These are phyloP conservation scores for Gnomoniopsis smithogilvyi DNA, from an alignment of 2,329 filamentous ascomycete species.

Conservation along the genomic window DNA sequence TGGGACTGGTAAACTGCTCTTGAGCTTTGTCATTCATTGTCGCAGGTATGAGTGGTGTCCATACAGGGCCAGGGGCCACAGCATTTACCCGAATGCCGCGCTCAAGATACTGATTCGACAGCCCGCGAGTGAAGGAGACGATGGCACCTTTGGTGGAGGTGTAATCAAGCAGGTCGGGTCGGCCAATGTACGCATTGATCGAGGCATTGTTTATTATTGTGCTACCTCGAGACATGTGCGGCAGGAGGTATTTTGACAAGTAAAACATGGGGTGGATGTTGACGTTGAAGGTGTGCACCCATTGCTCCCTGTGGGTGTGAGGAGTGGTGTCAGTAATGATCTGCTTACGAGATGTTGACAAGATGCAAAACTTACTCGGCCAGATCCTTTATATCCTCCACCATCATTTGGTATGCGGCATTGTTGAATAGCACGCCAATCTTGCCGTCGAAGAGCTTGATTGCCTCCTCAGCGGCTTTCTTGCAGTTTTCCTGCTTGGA, in stretches of 20 bases:
- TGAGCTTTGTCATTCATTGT: conserved; percentile 70
- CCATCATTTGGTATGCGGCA: conserved; percentile 72
- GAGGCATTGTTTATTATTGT: conserved; percentile 85
- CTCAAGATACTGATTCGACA: conserved; percentile 70
- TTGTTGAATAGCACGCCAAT: conserved; percentile 78
- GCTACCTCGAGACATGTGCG: conserved; percentile 70
- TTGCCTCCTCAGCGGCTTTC: conserved; percentile 63
- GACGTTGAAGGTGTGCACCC: conserved; percentile 74
- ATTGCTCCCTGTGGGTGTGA: conserved; percentile 59
- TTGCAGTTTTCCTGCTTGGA: conserved; percentile 65
- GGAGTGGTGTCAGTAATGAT: neutral
- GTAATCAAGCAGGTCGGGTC: conserved; percentile 78
- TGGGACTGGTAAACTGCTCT: conserved; percentile 69
- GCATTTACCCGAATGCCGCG: conserved; percentile 75
- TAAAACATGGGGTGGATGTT: conserved; percentile 85
- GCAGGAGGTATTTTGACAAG: conserved; percentile 72
- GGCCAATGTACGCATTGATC: conserved; percentile 79
- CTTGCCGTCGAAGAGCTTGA: conserved; percentile 58
- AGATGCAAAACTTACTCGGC: conserved; percentile 51
- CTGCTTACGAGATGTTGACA: neutral
- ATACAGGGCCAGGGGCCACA: conserved; percentile 75
- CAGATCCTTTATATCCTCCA: conserved; percentile 67
- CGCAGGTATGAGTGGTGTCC: conserved; percentile 71
- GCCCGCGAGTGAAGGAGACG: conserved; percentile 71
- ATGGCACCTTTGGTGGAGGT: conserved; percentile 78